Evolutionary conservation across 2,329 filamentous ascomycete genomes (phyloP), one percentile per base, ranked within the genome.

Genomic region (Botryotinia narcissicola): DNA sequence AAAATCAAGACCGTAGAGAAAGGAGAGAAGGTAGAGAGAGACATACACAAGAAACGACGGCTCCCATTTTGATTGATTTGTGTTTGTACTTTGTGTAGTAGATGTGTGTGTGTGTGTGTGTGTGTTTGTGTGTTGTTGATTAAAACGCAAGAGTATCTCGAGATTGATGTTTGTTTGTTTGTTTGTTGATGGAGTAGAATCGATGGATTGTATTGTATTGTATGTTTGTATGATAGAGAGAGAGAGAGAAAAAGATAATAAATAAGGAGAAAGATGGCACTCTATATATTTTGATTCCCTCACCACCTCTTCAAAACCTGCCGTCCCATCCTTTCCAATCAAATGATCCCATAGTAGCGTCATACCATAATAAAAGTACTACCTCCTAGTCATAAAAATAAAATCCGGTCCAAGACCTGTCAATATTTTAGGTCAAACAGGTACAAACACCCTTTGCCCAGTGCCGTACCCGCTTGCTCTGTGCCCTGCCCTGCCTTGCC

Each of bases 31-130:
- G 29, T 14, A 60, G 20, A 62, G 72, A 46, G 80, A 72, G 71
- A 79, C 80, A 71, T 78, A 81, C 80, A 70, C 80, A 81, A 76
- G 80, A 81, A 77, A 81, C 80, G 74, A 81, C 79, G 76, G 80
- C 80, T 75, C 80, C 80, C 80, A 81, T 81, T 77, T 77, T 81
- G 76, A 68, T 9, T 46, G n/a, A 60, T 60, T 35, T 72, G 32
- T 60, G 25, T 22, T 22, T 46, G 44, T 46, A 46, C 44, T 46
- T 22, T 72, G 32, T 61, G 57, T 35, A 35, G 68, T 44, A 18
- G 32, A n/a, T 70, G 25, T 68, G 29, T 37, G n/a, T 72, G 46
- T 67, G 37, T 37, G 25, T 72, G 44, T 42, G 25, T 16, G 14
- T 35, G 32, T 35, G 32, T 35, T 2, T 35, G 32, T 35, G 32